Base-by-base conservation (phyloP, 495 filamentous ascomycete species). In the Talaromyces trachyspermus region DNA sequence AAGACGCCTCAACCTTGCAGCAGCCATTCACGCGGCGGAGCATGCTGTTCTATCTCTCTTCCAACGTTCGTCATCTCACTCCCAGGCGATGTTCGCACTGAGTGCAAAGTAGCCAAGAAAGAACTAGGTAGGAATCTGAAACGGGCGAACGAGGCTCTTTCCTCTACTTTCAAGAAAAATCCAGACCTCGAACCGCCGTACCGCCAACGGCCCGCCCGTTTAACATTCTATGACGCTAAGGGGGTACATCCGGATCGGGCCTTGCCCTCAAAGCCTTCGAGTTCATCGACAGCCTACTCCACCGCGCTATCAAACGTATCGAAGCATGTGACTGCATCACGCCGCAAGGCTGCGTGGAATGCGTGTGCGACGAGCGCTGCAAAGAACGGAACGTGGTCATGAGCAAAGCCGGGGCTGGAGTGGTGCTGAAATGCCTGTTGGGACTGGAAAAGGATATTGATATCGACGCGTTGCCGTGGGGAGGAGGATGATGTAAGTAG, bases 171-270 rank as follows among this genome's bases (percentile, higher is more conserved):
- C 6, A 39, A 6, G 9, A 42, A 42, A 58, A 42, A 52, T 30
- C 41, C 37, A 15, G 11, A 18, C 19, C 54, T 66, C 6, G 51
- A 56, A 41, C 68, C 69, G 10, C 82, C 79, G 11, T 62, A 65
- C 1, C 76, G 92, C n/a, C 94, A 92, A 62, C 73, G 92, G 5
- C 91, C 92, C 0, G 92, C 90, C 0, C 68, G 92, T 8, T 66
- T 98, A 46, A 95, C 88, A 0, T 95, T 98, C 65, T 97, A 95
- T 62, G 92, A 98, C 56, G 84, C 88, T 7, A 92, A 92, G 92
- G 89, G 15, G 92, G 91, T 0, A 75, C 83, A 0, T 80, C 78
- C 39, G 89, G 89, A 0, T 84, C 81, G 2, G 94, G 92, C 4
- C 90, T 96, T 50, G 85, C 83, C 40, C 84, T 78, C 23, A 95